phyloP scores from a whole-genome alignment of 2,329 filamentous ascomycete species.

The Talaromyces funiculosus region DNA sequence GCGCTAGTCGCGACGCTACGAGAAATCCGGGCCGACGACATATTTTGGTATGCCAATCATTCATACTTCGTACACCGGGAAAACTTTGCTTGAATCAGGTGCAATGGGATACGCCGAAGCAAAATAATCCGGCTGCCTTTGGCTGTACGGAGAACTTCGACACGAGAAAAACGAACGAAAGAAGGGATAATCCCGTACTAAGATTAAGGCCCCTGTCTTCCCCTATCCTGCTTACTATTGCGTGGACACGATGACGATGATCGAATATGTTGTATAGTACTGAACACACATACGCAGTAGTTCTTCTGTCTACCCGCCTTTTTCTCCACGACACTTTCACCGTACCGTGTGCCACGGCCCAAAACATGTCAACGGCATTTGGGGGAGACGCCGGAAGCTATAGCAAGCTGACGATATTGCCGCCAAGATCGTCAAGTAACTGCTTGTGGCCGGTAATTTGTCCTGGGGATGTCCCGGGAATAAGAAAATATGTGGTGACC shows the following conservation, averaged over 20 bases:
- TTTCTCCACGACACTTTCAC: background rate
- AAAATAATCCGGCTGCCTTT: too few relatives aligned
- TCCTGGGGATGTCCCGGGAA: background rate
- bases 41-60: too few relatives aligned
- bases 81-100: too few relatives aligned
- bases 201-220: background rate
- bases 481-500: background rate
- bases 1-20: background rate
- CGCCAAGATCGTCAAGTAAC: background rate
- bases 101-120: too few relatives aligned
- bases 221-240: background rate
- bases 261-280: background rate
- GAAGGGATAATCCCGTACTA: background rate
- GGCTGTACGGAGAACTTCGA: too few relatives aligned
- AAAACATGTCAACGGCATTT: background rate
- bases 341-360: background rate
- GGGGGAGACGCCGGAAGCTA: background rate
- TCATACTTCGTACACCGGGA: too few relatives aligned
- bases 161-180: too few relatives aligned
- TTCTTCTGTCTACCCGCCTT: background rate
- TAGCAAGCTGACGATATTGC: background rate
- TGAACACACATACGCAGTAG: background rate
- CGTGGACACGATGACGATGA: background rate
- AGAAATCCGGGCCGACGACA: too few relatives aligned
- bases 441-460: background rate